Evolutionary conservation across 306 rosid species (phyloP).

Genomic region (Echinosophora koreensis): DNA sequence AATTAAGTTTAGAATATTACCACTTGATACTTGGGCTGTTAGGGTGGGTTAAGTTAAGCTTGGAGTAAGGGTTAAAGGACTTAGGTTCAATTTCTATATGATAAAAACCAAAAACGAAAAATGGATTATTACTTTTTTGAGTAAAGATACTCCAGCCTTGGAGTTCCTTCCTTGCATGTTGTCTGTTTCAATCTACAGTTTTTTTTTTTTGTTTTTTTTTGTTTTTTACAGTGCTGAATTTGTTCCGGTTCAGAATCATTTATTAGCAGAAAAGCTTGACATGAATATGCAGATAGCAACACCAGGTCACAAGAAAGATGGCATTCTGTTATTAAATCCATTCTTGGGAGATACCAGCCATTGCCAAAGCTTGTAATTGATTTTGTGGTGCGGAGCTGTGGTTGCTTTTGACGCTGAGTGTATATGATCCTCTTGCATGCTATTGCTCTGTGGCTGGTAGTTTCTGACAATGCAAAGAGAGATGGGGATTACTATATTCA

Average conservation of each 20-base stretch:
- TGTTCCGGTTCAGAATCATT: conserved; percentile 18
- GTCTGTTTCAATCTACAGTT: conserved; percentile 18
- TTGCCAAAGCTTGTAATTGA: conserved; percentile 22
- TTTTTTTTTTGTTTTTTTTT: no score
- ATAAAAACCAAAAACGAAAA: neutral
- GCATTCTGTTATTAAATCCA: conserved; percentile 15
- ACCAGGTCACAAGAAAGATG: conserved; percentile 14
- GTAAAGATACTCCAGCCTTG: neutral
- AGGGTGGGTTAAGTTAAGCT: neutral
- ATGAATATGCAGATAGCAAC: conserved; percentile 32
- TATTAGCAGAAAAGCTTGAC: conserved; percentile 37
- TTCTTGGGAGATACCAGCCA: conserved; percentile 31
- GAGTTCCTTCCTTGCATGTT: conserved; percentile 15
- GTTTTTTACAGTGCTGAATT: conserved; percentile 26
- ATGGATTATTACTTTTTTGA: neutral
- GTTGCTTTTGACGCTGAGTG: conserved; percentile 10
- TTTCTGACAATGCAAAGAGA: conserved; percentile 23
- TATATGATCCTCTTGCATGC: conserved; percentile 10
- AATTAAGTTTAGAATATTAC: conserved; percentile 6
- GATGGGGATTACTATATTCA: conserved; percentile 5
- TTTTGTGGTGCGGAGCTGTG: conserved; percentile 28
- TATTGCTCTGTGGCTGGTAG: conserved; percentile 30
- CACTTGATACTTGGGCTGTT: neutral
- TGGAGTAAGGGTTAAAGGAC: neutral
- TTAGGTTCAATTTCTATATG: conserved; percentile 3